Conservation (phyloP, 108 stramenopile genomes). For the Schizochytrium sp. region DNA sequence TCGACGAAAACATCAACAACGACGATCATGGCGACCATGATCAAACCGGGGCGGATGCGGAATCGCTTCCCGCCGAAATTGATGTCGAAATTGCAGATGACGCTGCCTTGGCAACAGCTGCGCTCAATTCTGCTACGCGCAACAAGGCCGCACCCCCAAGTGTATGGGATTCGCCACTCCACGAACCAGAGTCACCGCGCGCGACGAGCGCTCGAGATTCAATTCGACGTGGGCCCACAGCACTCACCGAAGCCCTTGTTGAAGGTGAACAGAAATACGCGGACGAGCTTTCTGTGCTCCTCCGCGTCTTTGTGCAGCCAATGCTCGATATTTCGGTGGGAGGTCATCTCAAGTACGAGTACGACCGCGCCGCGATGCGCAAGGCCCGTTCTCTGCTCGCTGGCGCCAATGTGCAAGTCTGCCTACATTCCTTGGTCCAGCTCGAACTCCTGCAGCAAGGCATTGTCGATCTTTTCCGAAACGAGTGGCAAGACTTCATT, state of each 20-base stretch:
- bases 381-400: background rate
- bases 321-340: background rate
- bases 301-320: background rate
- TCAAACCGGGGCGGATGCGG: too few species aligned
- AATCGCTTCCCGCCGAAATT: background rate
- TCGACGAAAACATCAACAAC: too few species aligned
- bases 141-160: background rate
- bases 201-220: background rate
- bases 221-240: background rate
- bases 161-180: background rate
- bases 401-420: background rate
- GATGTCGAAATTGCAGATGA: background rate
- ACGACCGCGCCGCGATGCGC: background rate
- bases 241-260: background rate
- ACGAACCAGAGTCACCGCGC: background rate
- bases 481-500: background rate
- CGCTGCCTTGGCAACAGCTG: background rate
- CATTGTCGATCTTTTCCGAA: background rate
- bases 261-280: background rate
- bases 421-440: background rate
- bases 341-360: background rate
- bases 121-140: background rate
- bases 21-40: too few species aligned
- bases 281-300: background rate
- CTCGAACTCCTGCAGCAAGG: background rate